Evolutionary conservation across 176 grass and related monocot genomes (phyloP), one percentile per base, ranked within the genome.

Genomic region (Elaeis guineensis): DNA sequence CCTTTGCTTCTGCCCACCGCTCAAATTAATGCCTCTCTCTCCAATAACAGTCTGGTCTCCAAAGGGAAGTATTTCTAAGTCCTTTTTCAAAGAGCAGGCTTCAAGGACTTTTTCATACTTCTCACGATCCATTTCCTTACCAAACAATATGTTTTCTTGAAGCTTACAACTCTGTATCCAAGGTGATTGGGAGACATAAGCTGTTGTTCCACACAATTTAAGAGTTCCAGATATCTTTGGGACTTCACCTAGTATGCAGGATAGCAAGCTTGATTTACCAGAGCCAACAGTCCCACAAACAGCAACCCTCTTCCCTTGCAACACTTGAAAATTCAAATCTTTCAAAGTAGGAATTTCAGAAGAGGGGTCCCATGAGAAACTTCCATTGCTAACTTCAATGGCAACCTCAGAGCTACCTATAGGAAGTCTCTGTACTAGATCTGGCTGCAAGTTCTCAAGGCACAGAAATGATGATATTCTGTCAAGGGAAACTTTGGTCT

Each of bases 21-120:
- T 84, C n/a, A 93, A 55, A 72, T 87, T 87, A 24, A 93, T 84
- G 24, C 89, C 84, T 64, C 84, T 93, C 39, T 93, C 89, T 62
- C 80, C 89, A 50, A 87, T 93, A 54, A 82, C 61, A 4, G 84
- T 87, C n/a, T 84, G 69, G 59, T 87, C 89, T 50, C 89, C 84
- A 21, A 61, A 57, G 25, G 80, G 80, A 14, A 93, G 67, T 50
- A 76, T 60, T 61, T 76, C 70, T 39, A 93, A 59, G 71, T 93
- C 80, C 2, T 74, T 79, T 52, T 78, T 82, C 57, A 93, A 64
- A 12, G 58, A 72, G 58, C 89, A 93, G 49, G 26, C 83, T 61
- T 84, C 71, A 26, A 93, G 59, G 25, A 87, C 66, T 21, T 23
- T 79, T 3, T 63, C 55, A 52, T 93, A 87, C 50, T 54, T 80